Percentiles rank a stretch among this genome's conserved stretches.
Evolutionary conservation across 2,329 filamentous ascomycete species (phyloP).

Genomic region (Trichoderma polysporum): DNA sequence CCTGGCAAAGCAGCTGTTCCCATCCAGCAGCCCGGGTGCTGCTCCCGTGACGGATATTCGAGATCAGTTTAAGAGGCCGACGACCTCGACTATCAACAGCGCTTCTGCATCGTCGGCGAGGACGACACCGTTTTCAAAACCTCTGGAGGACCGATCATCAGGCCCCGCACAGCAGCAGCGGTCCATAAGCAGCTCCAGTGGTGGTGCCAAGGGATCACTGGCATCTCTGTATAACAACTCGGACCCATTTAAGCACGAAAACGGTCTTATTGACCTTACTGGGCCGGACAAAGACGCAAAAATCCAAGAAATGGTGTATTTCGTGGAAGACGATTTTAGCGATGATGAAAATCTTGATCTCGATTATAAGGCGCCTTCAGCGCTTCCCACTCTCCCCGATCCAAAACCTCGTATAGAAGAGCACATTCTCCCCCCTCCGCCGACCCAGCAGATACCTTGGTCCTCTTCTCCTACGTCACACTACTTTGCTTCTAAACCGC

Average conservation of each 20-base stretch:
- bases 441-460: conserved; percentile 60
- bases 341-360: conserved; percentile 76
- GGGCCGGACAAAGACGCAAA: conserved; percentile 31
- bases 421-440: conserved; percentile 30
- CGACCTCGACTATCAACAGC: conserved; percentile 29
- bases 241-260: conserved; percentile 46
- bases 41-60: conserved; percentile 49
- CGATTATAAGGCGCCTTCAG: conserved; percentile 61
- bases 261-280: conserved; percentile 38
- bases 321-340: conserved; percentile 82
- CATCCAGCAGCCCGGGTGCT: conserved; percentile 54
- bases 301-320: conserved; percentile 48
- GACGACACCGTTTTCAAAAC: conserved; percentile 32
- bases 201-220: conserved; percentile 30
- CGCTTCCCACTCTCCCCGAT: conserved; percentile 43
- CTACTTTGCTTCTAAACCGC: conserved; percentile 40
- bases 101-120: conserved; percentile 43
- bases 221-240: conserved; percentile 46
- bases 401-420: conserved; percentile 28
- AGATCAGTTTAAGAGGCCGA: conserved; percentile 49
- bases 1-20: conserved; percentile 54
- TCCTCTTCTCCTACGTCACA: conserved; percentile 63
- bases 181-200: background rate
- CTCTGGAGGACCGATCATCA: conserved; percentile 33
- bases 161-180: conserved; percentile 24